phyloP scores from a whole-genome alignment of 2,329 filamentous ascomycete genomes.

The Penicillium paneum region DNA sequence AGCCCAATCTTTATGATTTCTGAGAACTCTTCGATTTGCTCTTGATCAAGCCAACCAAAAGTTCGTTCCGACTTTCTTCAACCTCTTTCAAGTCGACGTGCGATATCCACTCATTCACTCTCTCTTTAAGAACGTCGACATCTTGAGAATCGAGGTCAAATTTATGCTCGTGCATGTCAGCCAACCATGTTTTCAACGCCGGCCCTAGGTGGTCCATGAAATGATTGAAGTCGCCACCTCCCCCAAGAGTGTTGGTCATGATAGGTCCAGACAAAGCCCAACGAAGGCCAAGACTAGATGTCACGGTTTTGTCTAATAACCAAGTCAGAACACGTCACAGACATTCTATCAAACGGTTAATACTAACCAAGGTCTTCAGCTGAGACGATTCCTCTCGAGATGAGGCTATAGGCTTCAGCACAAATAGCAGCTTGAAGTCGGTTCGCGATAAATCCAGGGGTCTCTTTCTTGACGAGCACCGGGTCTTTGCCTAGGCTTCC shows the following conservation, averaged over 20 bases:
- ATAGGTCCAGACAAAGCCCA: conserved; percentile 16
- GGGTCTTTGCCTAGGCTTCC: conserved; percentile 41
- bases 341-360: not conserved
- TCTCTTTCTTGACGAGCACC: conserved; percentile 42
- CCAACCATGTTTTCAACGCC: conserved; percentile 13
- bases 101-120: conserved; percentile 4
- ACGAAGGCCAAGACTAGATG: conserved; percentile 17
- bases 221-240: conserved; percentile 15
- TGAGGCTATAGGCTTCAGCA: conserved; percentile 37
- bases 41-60: not conserved
- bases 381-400: conserved; percentile 31
- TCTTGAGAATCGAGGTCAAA: conserved; percentile 1
- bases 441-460: conserved; percentile 46
- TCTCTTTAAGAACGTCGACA: not conserved
- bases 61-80: not conserved
- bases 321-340: not conserved
- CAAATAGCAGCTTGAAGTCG: conserved; percentile 44
- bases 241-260: conserved; percentile 16
- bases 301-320: conserved; percentile 11
- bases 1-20: too few relatives aligned
- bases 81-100: conserved; percentile 2
- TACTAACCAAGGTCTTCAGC: conserved; percentile 15
- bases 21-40: not conserved
- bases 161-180: conserved; percentile 13
- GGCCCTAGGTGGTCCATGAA: conserved; percentile 17